phyloP scores from a whole-genome alignment of 2,329 filamentous ascomycete genomes.

The Penicillium palitans region DNA sequence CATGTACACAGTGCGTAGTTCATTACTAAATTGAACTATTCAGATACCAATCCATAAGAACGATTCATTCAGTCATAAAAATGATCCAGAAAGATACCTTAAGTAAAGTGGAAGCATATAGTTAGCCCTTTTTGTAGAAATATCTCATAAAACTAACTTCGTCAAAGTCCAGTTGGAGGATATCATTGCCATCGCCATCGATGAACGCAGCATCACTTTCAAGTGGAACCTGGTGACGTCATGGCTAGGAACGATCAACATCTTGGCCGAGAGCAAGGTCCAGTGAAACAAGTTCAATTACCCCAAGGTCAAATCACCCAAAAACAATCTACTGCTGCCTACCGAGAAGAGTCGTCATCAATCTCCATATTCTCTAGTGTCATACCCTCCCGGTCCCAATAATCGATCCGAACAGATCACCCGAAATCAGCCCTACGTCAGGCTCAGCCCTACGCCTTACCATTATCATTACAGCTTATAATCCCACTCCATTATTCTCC shows the following conservation, averaged over 20 bases:
- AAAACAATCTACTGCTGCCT: constrained; percentile 13
- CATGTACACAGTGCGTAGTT: background rate
- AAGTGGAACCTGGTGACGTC: constrained; percentile 18
- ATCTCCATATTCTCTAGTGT: background rate
- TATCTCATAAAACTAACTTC: background rate
- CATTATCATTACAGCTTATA: background rate
- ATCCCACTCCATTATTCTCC: background rate
- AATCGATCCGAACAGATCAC: background rate
- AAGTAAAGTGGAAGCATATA: too few species aligned
- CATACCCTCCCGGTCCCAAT: constrained; percentile 3
- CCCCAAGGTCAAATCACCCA: constrained; percentile 16
- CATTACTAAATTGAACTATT: background rate
- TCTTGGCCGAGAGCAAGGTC: background rate
- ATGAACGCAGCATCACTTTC: background rate
- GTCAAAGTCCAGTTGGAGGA: too few species aligned
- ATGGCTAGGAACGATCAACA: constrained; percentile 15
- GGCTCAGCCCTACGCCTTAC: constrained; percentile 20
- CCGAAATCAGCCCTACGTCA: constrained; percentile 23
- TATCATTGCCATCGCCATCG: background rate
- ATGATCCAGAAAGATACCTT: background rate
- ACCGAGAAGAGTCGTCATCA: background rate
- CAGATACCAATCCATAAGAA: background rate
- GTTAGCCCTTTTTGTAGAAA: background rate
- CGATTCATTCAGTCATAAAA: background rate
- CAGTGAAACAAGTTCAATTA: constrained; percentile 15